Conservation (phyloP, 148 eudicot species). For the Nepenthes mirabilis region DNA sequence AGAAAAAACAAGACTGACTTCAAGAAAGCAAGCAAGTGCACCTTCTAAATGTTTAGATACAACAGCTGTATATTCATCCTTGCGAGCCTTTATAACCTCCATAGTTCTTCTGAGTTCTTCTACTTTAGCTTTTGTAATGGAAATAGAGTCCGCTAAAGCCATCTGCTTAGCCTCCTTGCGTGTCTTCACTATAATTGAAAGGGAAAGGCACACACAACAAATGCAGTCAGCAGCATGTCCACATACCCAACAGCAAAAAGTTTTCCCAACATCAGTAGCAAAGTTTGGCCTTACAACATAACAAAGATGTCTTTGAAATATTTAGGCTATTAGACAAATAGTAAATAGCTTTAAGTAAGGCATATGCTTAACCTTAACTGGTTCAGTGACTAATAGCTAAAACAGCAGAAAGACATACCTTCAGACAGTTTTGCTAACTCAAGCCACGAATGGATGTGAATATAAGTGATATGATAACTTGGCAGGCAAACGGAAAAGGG, state of each 20-base stretch:
- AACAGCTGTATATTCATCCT: slow-evolving; percentile 52
- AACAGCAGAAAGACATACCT: too few species aligned
- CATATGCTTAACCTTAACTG: too few species aligned
- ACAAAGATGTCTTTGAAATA: too few species aligned
- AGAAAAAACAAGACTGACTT: neutral
- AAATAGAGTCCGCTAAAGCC: slow-evolving; percentile 41
- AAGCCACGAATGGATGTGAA: too few species aligned
- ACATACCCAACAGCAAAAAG: neutral
- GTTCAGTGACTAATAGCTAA: too few species aligned
- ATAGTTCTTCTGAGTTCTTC: slow-evolving; percentile 61
- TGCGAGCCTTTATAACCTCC: slow-evolving; percentile 49
- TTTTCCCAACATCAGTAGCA: neutral
- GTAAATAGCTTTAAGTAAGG: too few species aligned
- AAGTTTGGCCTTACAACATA: too few species aligned
- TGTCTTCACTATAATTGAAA: slow-evolving; percentile 52
- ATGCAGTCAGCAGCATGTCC: neutral
- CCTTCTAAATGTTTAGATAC: slow-evolving; percentile 66
- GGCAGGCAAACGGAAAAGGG: too few species aligned
- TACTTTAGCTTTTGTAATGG: slow-evolving; percentile 45
- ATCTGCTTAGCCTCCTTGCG: slow-evolving; percentile 75
- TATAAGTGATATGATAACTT: too few species aligned
- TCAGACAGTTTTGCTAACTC: too few species aligned
- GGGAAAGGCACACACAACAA: slow-evolving; percentile 6
- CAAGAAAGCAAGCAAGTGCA: slow-evolving; percentile 7
- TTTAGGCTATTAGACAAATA: too few species aligned